Evolutionary conservation across 1,284 basidiomycete genomes (phyloP), one percentile per base, ranked within the genome.

Genomic region (Trichosporon ovoides): DNA sequence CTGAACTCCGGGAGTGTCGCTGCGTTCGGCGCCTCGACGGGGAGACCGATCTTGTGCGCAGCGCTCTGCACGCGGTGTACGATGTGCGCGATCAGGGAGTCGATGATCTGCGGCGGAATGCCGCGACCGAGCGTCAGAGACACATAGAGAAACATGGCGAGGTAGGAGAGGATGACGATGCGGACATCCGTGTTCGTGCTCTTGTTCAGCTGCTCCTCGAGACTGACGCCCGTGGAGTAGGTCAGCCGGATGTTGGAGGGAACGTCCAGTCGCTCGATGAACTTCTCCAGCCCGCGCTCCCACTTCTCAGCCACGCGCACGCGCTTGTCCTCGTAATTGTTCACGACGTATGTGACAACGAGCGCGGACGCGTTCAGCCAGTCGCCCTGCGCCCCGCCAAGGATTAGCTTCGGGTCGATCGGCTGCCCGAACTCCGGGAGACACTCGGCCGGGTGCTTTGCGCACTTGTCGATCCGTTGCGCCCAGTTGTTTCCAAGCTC

Each of bases 71-170:
- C 14, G 2, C 33, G 38, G 33, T 52, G 37, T 22, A 58, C 33
- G 37, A 70, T n/a, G 12, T 63, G 54, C 10, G 79, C 18, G 83
- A 84, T 2, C 82, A 82, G 16, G 63, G 36, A 85, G 80, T 53
- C 56, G 36, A 76, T 64, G 81, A 68, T 80, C 77, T 52, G 79
- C 70, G 57, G 66, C 10, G 78, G 34, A 4, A 75, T 64, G 4
- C 76, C 75, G 11, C 86, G 85, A 62, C 95, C 95, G 10, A 98
- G 81, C 0, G 90, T 89, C 56, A 98, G 77, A 0, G 92, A 89
- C 54, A 97, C 85, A 69, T 98, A 98, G 72, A 97, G 82, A 80
- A 98, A 98, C 95, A 98, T 98, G 61, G 92, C 88, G 54, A 98
- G 79, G 73, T 98, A 98, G 0, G 91, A 94, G 1, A 94, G 81